Base-by-base conservation (phyloP, 495 filamentous ascomycete species). In the Penicillium nucicola region DNA sequence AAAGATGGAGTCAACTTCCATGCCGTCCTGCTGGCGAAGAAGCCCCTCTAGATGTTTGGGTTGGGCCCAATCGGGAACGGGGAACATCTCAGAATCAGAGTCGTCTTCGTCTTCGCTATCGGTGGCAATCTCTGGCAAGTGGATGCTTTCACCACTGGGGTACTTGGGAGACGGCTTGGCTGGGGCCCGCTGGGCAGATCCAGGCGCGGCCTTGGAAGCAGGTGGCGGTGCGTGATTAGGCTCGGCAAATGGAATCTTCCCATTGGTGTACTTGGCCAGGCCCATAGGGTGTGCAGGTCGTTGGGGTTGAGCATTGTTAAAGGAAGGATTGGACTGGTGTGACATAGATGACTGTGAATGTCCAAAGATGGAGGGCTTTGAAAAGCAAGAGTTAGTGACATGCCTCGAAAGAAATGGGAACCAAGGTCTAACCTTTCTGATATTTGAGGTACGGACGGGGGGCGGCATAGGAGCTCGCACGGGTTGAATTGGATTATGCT, bases 1-100 rank as follows among this genome's bases (percentile, higher is more conserved):
- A 61, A 99, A 99, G 30, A 99, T 84, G 14, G 83, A 77, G 62
- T 92, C 87, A 1, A 89, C 88, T 63, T 97, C 89, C 48, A 88
- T 77, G 14, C 81, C 76, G 64, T 99, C 91, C 64, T 99, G 93
- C 32, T 77, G 65, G 33, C 79, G 70, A 7, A 97, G 76, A 36
- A 86, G 71, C 28, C 74, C 69, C 14, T 84, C 80, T 10, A 99
- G 78, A 44, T 85, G 82, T 8, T 91, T 92, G 1, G 88, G 84
- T 57, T 95, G 84, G 5, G 88, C 89, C 93, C 93, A 99, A 30
- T 78, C 73, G 2, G 90, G 85, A 6, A 88, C 76, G 15, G 75
- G 73, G 50, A 88, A 82, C 61, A 75, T 70, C 55, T 72, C 69
- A 3, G 74, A 64, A 40, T 89, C 80, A 8, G 85, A 81, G 52